Base-by-base conservation (phyloP, 768 basidiomycete species). In the Lactarius akahatsu region DNA sequence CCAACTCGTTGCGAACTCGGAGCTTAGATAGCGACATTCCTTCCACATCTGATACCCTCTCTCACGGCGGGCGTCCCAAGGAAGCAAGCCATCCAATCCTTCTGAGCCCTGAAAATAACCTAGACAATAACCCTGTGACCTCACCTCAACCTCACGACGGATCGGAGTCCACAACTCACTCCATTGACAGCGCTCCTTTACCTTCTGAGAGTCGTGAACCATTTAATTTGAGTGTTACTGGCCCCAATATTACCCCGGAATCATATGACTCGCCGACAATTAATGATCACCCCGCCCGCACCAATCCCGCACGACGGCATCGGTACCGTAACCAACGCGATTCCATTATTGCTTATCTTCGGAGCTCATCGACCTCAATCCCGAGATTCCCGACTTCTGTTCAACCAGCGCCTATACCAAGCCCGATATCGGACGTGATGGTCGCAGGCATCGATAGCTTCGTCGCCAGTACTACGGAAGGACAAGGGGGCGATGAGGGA, bases 261-360 rank as follows among this genome's bases (percentile, higher is more conserved):
- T 40, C 43, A 55, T 34, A 55, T 40, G 57, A 62, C 11, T 11
- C 34, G 30, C 38, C n/a, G 32, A 5, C 56, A 45, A 57, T 56
- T 55, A 58, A 67, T 43, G 28, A 30, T 18, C 18, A 61, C 36
- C 60, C n/a, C 41, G 20, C 16, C 56, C 56, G 52, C 26, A 10
- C 66, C 45, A 65, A 43, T 36, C 62, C 58, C 34, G 23, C 26
- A 2, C 71, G 75, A 47, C 69, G 69, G 57, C 75, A 75, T 50
- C 80, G 80, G 64, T 75, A 78, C 66, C 79, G 77, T 68, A 81
- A 75, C 68, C 76, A 85, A 40, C 75, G 77, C 52, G 80, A 83
- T 62, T 80, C 83, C 16, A 78, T 86, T 4, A 81, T 80, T 47
- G 80, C 81, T 1, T 78, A 85, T 72, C 80, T 86, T 58, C 68